These are phyloP conservation scores for Penicillium parvum DNA, from an alignment of 495 filamentous ascomycete genomes.

Conservation along the genomic window DNA sequence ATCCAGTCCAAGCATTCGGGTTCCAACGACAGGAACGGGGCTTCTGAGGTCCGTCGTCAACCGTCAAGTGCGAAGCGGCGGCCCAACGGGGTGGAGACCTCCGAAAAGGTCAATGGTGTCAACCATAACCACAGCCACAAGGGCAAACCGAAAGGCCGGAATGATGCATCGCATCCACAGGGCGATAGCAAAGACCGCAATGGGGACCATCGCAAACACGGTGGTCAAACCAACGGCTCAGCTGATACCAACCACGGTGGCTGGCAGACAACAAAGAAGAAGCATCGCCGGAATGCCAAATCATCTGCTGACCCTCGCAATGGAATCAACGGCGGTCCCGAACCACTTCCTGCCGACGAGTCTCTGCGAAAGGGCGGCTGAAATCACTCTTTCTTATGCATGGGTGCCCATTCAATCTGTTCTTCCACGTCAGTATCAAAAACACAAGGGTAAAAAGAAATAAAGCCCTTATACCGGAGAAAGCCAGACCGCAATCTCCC, in stretches of 20 bases:
- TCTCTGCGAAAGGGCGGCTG: conserved; percentile 50
- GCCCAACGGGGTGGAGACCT: conserved; percentile 28
- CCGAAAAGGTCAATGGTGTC: conserved; percentile 37
- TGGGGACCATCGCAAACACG: conserved; percentile 32
- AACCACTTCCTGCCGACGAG: conserved; percentile 45
- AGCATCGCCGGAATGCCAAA: conserved; percentile 41
- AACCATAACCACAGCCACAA: conserved; percentile 24
- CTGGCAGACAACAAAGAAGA: conserved; percentile 50
- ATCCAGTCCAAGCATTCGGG: conserved; percentile 29
- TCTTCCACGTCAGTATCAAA: no score
- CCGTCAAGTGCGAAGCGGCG: conserved; percentile 26
- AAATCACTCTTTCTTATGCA: neutral
- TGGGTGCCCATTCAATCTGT: neutral
- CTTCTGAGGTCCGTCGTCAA: conserved; percentile 22
- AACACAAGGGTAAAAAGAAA: no score
- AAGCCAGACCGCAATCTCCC: no score
- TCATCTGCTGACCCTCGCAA: conserved; percentile 28
- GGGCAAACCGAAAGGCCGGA: conserved; percentile 29
- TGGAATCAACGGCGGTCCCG: conserved; percentile 24
- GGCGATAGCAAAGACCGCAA: conserved; percentile 31
- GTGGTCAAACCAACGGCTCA: conserved; percentile 19
- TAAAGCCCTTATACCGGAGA: no score
- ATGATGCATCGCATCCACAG: conserved; percentile 24
- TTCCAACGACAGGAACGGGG: conserved; percentile 27
- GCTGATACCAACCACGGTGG: conserved; percentile 28